These are phyloP conservation scores for Corylus americana DNA, from an alignment of 306 rosid genomes.

Conservation along the genomic window DNA sequence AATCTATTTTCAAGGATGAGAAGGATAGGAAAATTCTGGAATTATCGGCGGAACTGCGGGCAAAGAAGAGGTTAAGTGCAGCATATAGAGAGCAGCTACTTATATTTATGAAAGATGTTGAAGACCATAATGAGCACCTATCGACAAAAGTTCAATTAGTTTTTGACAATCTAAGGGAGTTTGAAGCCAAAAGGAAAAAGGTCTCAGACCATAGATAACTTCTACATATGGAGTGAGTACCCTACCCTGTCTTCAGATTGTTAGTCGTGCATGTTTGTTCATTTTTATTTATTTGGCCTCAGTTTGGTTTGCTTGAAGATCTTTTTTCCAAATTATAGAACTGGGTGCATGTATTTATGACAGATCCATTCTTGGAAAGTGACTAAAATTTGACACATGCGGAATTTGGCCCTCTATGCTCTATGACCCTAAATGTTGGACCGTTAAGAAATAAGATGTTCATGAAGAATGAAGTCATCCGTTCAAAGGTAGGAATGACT, in stretches of 20 bases:
- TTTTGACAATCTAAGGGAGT: conserved; percentile 21
- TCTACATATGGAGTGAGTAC: conserved; percentile 3
- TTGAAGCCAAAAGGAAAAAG: conserved; percentile 20
- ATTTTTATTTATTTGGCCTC: not conserved
- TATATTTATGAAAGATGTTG: conserved; percentile 26
- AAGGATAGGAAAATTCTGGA: conserved; percentile 37
- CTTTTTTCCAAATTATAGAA: not conserved
- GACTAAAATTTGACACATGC: not conserved
- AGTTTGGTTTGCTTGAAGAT: not conserved
- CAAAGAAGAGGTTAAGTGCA: conserved; percentile 30
- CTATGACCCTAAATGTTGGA: not conserved
- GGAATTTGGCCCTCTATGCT: not conserved
- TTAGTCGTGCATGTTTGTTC: not conserved
- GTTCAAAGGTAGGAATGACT: not conserved
- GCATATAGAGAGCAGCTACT: conserved; percentile 27
- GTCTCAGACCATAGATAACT: not conserved
- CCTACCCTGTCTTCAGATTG: not conserved
- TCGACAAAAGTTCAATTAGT: conserved; percentile 20
- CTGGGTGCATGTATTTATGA: not conserved
- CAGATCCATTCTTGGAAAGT: not conserved
- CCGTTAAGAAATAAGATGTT: not conserved
- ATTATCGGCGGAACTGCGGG: conserved; percentile 28
- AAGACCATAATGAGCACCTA: conserved; percentile 25
- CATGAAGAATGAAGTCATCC: not conserved
- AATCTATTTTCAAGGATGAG: conserved; percentile 23